These are phyloP conservation scores for Cinchona pubescens DNA, from an alignment of 257 asterid genomes.

Conservation along the genomic window DNA sequence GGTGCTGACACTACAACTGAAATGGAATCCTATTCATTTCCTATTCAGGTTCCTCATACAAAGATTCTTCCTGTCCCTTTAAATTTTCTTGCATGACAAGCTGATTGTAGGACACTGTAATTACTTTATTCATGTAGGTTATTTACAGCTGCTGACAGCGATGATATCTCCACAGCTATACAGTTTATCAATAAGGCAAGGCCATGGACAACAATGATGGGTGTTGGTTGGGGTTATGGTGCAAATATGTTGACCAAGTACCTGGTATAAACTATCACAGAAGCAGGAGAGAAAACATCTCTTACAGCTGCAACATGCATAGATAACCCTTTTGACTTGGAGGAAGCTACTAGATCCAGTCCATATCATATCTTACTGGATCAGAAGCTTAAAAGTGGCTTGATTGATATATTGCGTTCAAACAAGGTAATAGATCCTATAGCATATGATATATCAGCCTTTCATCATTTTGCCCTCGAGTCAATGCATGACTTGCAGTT, in stretches of 20 bases:
- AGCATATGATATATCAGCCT: background rate
- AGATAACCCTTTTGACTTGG: slow-evolving; percentile 94
- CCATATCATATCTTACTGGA: slow-evolving; percentile 45
- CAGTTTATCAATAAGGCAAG: slow-evolving; percentile 71
- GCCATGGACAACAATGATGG: slow-evolving; percentile 90
- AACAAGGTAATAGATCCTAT: slow-evolving; percentile 60
- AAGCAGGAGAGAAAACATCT: slow-evolving; percentile 83
- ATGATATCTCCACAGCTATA: slow-evolving; percentile 83
- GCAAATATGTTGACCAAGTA: slow-evolving; percentile 97
- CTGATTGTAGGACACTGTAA: slow-evolving; percentile 53
- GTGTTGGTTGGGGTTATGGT: slow-evolving; percentile 93
- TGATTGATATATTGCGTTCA: slow-evolving; percentile 62
- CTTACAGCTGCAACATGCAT: slow-evolving; percentile 91
- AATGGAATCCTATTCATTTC: slow-evolving; percentile 3
- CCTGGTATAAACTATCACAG: no score
- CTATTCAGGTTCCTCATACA: slow-evolving; percentile 10
- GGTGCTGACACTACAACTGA: background rate
- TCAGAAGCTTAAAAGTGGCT: slow-evolving; percentile 61
- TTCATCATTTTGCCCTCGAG: background rate
- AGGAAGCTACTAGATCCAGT: slow-evolving; percentile 64
- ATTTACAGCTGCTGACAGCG: slow-evolving; percentile 99
- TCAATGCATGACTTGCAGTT: background rate
- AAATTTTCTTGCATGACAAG: slow-evolving; percentile 35
- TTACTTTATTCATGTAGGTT: slow-evolving; percentile 80
- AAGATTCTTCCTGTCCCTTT: slow-evolving; percentile 21